Evolutionary conservation across 306 rosid genomes (phyloP).

Genomic region (Cucumis hystrix): DNA sequence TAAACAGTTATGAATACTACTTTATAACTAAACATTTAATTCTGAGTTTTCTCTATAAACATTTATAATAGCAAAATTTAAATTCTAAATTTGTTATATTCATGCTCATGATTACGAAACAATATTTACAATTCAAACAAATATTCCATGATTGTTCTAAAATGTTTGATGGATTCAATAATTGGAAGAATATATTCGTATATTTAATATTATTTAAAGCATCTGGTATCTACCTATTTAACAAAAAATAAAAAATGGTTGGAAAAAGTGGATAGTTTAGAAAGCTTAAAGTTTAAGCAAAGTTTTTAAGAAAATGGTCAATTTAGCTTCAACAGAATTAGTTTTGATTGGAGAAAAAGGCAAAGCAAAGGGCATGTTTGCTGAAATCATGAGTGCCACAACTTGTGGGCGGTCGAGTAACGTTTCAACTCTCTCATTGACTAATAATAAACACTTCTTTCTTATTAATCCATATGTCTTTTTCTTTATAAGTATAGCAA

Average conservation of each 20-base stretch:
- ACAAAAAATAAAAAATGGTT: not conserved
- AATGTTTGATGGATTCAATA: not conserved
- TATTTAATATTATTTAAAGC: not conserved
- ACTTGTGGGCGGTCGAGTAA: not conserved
- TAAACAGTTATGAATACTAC: too few relatives aligned
- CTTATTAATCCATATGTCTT: not conserved
- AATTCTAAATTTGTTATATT: too few relatives aligned
- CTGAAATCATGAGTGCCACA: not conserved
- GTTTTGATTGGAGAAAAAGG: not conserved
- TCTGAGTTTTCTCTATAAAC: too few relatives aligned
- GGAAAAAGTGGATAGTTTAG: not conserved
- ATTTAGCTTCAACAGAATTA: not conserved
- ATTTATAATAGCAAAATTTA: too few relatives aligned
- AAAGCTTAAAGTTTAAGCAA: not conserved
- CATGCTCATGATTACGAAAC: too few relatives aligned
- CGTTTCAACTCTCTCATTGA: not conserved
- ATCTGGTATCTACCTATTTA: not conserved
- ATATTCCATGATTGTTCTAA: too few relatives aligned
- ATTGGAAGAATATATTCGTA: not conserved
- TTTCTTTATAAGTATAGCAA: too few relatives aligned
- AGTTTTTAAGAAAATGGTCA: not conserved
- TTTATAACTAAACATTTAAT: too few relatives aligned
- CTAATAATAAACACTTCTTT: not conserved
- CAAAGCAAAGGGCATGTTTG: not conserved
- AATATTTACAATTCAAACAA: too few relatives aligned